phyloP scores from a whole-genome alignment of 1,284 basidiomycete species.

The Golubevia sp. region DNA sequence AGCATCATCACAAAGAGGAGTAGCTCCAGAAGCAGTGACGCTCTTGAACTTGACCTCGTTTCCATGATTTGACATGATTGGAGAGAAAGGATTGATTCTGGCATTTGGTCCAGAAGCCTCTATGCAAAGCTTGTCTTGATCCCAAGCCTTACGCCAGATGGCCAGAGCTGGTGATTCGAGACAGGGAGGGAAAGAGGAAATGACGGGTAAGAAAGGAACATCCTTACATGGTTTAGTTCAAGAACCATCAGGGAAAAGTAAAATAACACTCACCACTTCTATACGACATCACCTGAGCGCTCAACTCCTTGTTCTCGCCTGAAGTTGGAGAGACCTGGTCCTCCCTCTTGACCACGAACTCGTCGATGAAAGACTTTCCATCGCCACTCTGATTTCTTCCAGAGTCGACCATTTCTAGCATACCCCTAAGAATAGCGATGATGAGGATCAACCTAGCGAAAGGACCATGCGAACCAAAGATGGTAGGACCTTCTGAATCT shows the following conservation, averaged over 20 bases:
- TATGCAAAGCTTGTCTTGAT: constrained; percentile 30
- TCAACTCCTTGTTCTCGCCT: too few species aligned
- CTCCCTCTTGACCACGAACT: too few species aligned
- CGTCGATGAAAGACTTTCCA: too few species aligned
- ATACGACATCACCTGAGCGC: too few species aligned
- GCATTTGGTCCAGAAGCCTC: constrained; percentile 23
- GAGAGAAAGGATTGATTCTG: background rate
- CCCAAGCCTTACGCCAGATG: constrained; percentile 45
- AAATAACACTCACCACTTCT: too few species aligned
- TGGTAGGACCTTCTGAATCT: constrained; percentile 12
- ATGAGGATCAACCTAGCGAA: constrained; percentile 43
- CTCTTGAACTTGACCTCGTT: constrained; percentile 2
- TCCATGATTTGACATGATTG: too few species aligned
- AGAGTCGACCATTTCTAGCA: constrained; percentile 41
- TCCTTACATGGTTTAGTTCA: too few species aligned
- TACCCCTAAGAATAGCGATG: constrained; percentile 41
- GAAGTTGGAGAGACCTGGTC: too few species aligned
- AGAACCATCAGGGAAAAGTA: too few species aligned
- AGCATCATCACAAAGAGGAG: constrained; percentile 43
- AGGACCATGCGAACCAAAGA: constrained; percentile 36
- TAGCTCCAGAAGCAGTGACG: constrained; percentile 41
- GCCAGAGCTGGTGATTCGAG: constrained; percentile 15
- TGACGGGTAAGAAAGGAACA: too few species aligned
- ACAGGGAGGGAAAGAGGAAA: too few species aligned
- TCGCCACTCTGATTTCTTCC: too few species aligned